A percentile compares a stretch with the other conserved stretches of the same genome.
Evolutionary conservation across 208 protist genomes (phyloP).

Genomic region (Jaenimonas drosophilae): DNA sequence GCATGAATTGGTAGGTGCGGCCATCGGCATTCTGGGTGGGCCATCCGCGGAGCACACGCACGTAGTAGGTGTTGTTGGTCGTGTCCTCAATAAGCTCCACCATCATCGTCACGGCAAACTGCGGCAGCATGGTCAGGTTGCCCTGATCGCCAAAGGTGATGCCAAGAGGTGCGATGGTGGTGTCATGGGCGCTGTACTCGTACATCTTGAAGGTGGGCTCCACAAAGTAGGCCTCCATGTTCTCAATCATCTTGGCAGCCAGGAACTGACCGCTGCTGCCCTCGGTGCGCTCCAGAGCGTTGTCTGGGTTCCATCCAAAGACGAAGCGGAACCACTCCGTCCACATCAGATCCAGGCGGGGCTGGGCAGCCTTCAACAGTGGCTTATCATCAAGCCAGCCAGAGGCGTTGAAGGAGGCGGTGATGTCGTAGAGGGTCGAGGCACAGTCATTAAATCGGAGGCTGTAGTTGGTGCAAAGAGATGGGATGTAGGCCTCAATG

Average conservation of each 20-base stretch:
- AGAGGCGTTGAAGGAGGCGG: slow-evolving; percentile 19
- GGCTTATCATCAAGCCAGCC: slow-evolving; percentile 14
- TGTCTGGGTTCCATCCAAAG: slow-evolving; percentile 18
- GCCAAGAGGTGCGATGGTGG: slow-evolving; percentile 21
- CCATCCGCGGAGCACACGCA: slow-evolving; percentile 38
- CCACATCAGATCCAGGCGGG: slow-evolving; percentile 6
- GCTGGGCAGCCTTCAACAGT: slow-evolving; percentile 11
- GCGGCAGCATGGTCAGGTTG: slow-evolving; percentile 30
- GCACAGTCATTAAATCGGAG: slow-evolving; percentile 21
- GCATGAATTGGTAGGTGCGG: slow-evolving; percentile 26
- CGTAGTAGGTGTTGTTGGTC: slow-evolving; percentile 10
- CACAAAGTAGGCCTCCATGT: slow-evolving; percentile 10
- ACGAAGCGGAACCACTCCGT: slow-evolving; percentile 14
- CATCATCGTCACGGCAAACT: slow-evolving; percentile 42
- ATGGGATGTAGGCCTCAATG: slow-evolving; percentile 21
- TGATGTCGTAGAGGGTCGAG: slow-evolving; percentile 32
- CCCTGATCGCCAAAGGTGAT: slow-evolving; percentile 37
- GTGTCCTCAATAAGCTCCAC: slow-evolving; percentile 42
- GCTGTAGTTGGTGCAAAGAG: slow-evolving; percentile 18
- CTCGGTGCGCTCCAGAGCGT: slow-evolving; percentile 12
- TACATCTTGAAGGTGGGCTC: slow-evolving; percentile 25
- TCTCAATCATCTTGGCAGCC: slow-evolving; percentile 14
- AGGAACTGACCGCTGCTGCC: slow-evolving; percentile 18
- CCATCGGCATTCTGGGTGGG: slow-evolving; percentile 25
- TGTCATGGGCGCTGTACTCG: slow-evolving; percentile 59